Evolutionary conservation across 1,284 basidiomycete species (phyloP).

Genomic region (Volvariella volvacea): DNA sequence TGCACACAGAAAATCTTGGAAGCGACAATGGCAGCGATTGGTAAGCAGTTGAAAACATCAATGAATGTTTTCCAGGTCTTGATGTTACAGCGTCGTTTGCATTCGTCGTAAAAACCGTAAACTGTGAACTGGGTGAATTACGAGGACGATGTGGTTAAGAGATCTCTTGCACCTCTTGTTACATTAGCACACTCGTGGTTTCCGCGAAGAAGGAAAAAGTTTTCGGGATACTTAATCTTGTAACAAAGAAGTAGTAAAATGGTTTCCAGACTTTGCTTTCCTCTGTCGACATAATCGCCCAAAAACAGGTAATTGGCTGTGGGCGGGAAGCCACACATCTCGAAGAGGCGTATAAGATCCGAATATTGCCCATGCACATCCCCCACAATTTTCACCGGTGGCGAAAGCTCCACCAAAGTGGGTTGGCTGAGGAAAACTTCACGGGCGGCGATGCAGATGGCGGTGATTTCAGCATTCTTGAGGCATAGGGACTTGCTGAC

Average conservation of each 20-base stretch:
- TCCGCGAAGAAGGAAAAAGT: constrained; percentile 96
- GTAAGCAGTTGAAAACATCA: constrained; percentile 98
- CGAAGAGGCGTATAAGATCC: constrained; percentile 96
- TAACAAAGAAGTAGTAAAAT: constrained; percentile 96
- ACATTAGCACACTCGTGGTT: constrained; percentile 99
- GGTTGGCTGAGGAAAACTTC: constrained; percentile 97
- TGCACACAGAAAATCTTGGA: constrained; percentile 99
- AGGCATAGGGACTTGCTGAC: constrained; percentile 94
- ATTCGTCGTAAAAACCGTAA: constrained; percentile 99
- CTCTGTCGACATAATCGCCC: constrained; percentile 98
- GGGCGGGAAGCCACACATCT: constrained; percentile 99
- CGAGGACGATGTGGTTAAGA: constrained; percentile 5
- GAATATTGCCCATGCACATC: constrained; percentile 99
- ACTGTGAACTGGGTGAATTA: constrained; percentile 45
- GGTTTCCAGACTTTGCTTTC: constrained; percentile 98
- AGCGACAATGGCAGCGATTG: constrained; percentile 97
- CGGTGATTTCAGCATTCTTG: constrained; percentile 95
- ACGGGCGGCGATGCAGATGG: constrained; percentile 93
- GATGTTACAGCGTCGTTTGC: constrained; percentile 98
- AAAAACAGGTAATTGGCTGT: constrained; percentile 97
- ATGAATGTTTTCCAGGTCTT: constrained; percentile 99
- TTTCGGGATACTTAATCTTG: constrained; percentile 99
- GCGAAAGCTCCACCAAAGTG: constrained; percentile 94
- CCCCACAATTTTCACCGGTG: constrained; percentile 98
- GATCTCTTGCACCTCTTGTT: constrained; percentile 69